These are phyloP conservation scores for Albizia julibrissin DNA, from an alignment of 306 rosid genomes.

Conservation along the genomic window DNA sequence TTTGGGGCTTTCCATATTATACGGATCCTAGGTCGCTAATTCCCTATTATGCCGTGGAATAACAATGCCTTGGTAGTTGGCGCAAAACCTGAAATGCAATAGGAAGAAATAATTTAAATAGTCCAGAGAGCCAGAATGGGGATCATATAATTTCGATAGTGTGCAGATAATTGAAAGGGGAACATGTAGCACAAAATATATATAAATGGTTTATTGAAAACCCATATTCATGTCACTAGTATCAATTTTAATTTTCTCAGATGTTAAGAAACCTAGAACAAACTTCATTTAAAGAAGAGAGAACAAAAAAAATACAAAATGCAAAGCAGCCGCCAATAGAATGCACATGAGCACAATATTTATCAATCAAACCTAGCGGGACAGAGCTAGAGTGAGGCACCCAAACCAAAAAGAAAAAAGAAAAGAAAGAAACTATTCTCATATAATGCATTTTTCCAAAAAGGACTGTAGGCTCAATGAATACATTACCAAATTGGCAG, in stretches of 20 bases:
- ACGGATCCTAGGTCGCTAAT: slow-evolving; percentile 21
- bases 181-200: not conserved
- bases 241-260: not conserved
- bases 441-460: not conserved
- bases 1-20: slow-evolving; percentile 21
- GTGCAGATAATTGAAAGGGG: not conserved
- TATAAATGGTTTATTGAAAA: not conserved
- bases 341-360: not conserved
- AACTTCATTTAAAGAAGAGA: not conserved
- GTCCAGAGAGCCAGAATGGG: not conserved
- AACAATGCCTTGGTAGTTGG: slow-evolving; percentile 18
- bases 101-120: not conserved
- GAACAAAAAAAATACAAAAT: not conserved
- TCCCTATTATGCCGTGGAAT: slow-evolving; percentile 22
- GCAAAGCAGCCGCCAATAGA: not conserved
- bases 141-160: not conserved
- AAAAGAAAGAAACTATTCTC: not conserved
- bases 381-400: not conserved
- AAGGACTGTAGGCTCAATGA: too few species aligned
- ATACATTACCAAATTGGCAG: not conserved
- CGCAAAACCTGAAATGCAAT: slow-evolving; percentile 36
- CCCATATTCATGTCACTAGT: not conserved
- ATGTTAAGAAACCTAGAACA: not conserved
- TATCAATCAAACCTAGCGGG: not conserved
- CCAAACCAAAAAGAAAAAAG: not conserved